Evolutionary conservation across 805 yeast species (phyloP).

Genomic region (Sugiyamaella valdiviana): DNA sequence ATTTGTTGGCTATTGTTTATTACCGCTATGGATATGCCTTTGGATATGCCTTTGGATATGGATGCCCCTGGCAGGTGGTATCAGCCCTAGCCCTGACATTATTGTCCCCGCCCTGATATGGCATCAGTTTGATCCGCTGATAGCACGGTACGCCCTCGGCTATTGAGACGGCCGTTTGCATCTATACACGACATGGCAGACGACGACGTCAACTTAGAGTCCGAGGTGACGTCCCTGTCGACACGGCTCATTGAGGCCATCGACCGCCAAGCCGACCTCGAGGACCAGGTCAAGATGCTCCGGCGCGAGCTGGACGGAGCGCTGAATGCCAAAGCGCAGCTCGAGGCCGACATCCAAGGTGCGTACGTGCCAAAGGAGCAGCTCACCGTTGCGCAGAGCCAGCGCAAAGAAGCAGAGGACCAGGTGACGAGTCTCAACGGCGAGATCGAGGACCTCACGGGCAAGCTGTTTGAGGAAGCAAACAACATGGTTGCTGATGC

Average conservation of each 20-base stretch:
- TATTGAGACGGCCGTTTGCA: too few species aligned
- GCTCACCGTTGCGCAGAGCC: slow-evolving; percentile 6
- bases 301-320: slow-evolving; percentile 19
- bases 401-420: slow-evolving; percentile 45
- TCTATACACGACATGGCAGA: neutral
- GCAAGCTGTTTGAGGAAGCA: slow-evolving; percentile 75
- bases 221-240: slow-evolving; percentile 23
- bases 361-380: slow-evolving; percentile 25
- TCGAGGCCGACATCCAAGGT: slow-evolving; percentile 14
- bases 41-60: too few species aligned
- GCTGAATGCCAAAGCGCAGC: slow-evolving; percentile 16
- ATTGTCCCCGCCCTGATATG: too few species aligned
- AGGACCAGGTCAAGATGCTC: slow-evolving; percentile 25
- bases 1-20: too few species aligned
- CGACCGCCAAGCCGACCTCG: slow-evolving; percentile 26
- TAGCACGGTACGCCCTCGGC: too few species aligned
- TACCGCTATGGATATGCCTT: too few species aligned
- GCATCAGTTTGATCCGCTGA: too few species aligned
- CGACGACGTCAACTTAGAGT: neutral
- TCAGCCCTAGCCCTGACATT: too few species aligned
- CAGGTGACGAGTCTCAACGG: slow-evolving; percentile 54
- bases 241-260: slow-evolving; percentile 29
- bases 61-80: too few species aligned
- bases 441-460: slow-evolving; percentile 77
- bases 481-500: slow-evolving; percentile 80